phyloP scores from a whole-genome alignment of 768 basidiomycete genomes.

The Podaxis sp. region DNA sequence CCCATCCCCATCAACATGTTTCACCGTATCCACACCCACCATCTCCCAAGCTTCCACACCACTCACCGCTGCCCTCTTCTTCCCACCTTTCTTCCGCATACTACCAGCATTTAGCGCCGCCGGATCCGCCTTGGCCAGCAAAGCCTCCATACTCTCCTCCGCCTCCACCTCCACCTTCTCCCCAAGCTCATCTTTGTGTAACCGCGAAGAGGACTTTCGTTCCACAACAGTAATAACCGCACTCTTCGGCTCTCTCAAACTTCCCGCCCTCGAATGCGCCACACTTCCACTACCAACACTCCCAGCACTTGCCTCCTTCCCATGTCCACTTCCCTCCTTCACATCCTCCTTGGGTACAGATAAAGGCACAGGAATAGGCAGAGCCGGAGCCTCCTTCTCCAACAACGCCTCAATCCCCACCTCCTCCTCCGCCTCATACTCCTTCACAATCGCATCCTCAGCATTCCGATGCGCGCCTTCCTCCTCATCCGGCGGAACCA shows the following conservation, averaged over 20 bases:
- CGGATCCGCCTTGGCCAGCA: not conserved
- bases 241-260: slow-evolving; percentile 12
- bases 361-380: not conserved
- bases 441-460: not conserved
- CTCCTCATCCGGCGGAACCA: not conserved
- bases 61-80: slow-evolving; percentile 11
- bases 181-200: not conserved
- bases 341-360: not conserved
- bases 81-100: not conserved
- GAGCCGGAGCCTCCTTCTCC: slow-evolving; percentile 7
- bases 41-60: slow-evolving; percentile 15
- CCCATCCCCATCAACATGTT: slow-evolving; percentile 1
- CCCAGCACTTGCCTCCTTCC: not conserved
- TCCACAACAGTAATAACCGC: slow-evolving; percentile 13
- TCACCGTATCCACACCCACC: slow-evolving; percentile 10
- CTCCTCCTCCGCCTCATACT: slow-evolving; percentile 4
- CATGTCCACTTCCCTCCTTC: not conserved
- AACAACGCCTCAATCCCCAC: slow-evolving; percentile 11
- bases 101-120: not conserved
- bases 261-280: slow-evolving; percentile 1
- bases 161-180: not conserved
- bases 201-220: not conserved
- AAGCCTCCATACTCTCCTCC: slow-evolving; percentile 6
- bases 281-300: not conserved
- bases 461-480: not conserved